These are phyloP conservation scores for Hyphodiscus sp. DNA, from an alignment of 2,329 filamentous ascomycete genomes.

Conservation along the genomic window DNA sequence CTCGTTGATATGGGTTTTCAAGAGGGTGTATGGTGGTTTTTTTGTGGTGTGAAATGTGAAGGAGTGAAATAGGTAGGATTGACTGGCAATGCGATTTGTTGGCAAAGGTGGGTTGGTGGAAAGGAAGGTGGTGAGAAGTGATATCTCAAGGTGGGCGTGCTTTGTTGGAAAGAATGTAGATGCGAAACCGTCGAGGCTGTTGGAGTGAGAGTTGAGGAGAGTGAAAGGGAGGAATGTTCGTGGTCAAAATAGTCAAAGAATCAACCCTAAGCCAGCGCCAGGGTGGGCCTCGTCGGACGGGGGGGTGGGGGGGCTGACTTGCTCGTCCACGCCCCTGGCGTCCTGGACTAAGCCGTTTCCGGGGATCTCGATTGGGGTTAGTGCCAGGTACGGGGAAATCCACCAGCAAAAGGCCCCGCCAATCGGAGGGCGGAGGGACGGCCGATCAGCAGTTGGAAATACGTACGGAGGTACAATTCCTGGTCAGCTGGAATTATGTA, in stretches of 20 bases:
- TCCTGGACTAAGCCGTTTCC: too few species aligned
- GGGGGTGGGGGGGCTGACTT: too few species aligned
- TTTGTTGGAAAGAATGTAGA: background rate
- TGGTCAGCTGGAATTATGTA: too few species aligned
- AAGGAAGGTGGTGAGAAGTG: conserved; percentile 7
- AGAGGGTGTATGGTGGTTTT: background rate
- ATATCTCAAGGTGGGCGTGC: background rate
- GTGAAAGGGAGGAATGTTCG: background rate
- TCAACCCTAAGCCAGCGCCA: too few species aligned
- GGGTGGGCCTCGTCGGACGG: too few species aligned
- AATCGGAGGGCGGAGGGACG: too few species aligned
- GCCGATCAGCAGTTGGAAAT: too few species aligned
- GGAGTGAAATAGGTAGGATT: background rate
- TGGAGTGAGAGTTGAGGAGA: background rate
- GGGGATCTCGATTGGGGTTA: too few species aligned
- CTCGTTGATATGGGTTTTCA: background rate
- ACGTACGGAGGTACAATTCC: too few species aligned
- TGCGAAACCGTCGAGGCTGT: background rate
- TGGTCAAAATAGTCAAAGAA: background rate
- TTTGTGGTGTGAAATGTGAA: background rate
- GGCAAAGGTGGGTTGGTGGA: background rate
- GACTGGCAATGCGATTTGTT: background rate
- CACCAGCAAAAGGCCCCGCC: too few species aligned
- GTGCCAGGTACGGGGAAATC: too few species aligned
- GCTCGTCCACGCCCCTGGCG: too few species aligned